A percentile compares a stretch with the other conserved stretches of the same genome.
phyloP scores from a whole-genome alignment of 768 basidiomycete species.

The Boletus pseudopeckii region DNA sequence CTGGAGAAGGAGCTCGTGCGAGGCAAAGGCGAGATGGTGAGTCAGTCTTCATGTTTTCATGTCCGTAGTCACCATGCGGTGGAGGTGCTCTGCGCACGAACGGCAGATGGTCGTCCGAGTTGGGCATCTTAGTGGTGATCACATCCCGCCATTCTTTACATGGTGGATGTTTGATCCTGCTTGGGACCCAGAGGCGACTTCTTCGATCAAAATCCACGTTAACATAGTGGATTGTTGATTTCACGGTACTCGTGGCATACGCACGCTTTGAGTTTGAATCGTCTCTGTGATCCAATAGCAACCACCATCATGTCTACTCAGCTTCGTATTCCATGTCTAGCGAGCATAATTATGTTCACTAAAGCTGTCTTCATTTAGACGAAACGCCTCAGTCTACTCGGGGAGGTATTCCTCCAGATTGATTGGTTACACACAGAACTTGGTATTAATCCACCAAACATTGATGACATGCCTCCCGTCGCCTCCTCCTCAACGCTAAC shows the following conservation, averaged over 20 bases:
- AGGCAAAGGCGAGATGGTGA: conserved; percentile 82
- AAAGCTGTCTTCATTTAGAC: conserved; percentile 37
- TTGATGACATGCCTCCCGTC: conserved; percentile 40
- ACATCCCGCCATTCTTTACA: neutral
- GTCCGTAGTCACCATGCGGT: neutral
- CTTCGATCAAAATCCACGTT: neutral
- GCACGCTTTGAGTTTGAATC: neutral
- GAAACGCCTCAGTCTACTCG: conserved; percentile 64
- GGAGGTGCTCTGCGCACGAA: neutral
- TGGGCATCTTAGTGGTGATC: neutral
- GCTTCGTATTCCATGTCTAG: neutral
- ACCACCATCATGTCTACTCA: neutral
- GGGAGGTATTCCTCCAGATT: conserved; percentile 65
- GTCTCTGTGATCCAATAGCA: neutral
- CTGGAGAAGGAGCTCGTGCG: conserved; percentile 82
- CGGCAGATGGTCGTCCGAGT: neutral
- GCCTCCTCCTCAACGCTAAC: conserved; percentile 41
- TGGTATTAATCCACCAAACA: conserved; percentile 61
- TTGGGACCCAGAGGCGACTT: neutral
- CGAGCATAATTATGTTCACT: neutral
- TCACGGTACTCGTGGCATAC: neutral
- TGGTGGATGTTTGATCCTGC: neutral
- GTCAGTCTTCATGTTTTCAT: conserved; percentile 25
- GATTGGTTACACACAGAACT: conserved; percentile 84
- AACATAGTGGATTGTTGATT: neutral